Base-by-base conservation (phyloP, 2,329 filamentous ascomycete genomes). In the Botryotinia convoluta region DNA sequence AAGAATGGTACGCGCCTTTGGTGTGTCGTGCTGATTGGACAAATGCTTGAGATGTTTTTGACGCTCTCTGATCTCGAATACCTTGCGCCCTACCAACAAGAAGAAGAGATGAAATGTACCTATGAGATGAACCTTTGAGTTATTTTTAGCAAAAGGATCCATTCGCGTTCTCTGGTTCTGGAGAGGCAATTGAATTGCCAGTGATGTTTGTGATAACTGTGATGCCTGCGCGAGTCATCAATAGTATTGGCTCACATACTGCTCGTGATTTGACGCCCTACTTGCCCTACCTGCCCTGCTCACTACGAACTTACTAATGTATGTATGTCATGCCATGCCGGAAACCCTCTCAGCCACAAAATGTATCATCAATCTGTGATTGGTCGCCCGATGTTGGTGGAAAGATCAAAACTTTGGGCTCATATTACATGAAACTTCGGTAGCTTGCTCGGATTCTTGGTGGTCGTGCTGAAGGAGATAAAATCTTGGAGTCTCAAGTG, bases 261-360 rank as follows among this genome's bases (percentile, higher is more conserved):
- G 45, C 64, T 64, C 45, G 22, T 54, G 32, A 39, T 54, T 51
- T 67, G 64, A 67, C 64, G 45, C 64, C 64, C 44, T 51, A 51
- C 44, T 44, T 14, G 48, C 48, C 48, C 48, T 51, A 14, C 8
- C 18, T 26, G 32, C 63, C 63, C 22, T 35, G 37, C 22, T 44
- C 62, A 32, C 39, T 14, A 29, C 8, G 7, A 29, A 32, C 35
- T 29, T 16, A 22, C 39, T 10, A 32, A 48, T 37, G 35, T 32
- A 22, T 67, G 64, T 22, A 29, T 67, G 32, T 54, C 32, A 67
- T 67, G 4, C 14, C 20, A 54, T 16, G 48, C 12, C 16, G 26
- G 16, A 10, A 32, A 32, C 26, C 10, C 64, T 54, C 45, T n/a
- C 32, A 37, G 45, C 64, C 44, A 37, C 63, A n/a, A 51, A 1